These are phyloP conservation scores for Flaveria ramosissima DNA, from an alignment of 129 eudicot genomes.

Conservation along the genomic window DNA sequence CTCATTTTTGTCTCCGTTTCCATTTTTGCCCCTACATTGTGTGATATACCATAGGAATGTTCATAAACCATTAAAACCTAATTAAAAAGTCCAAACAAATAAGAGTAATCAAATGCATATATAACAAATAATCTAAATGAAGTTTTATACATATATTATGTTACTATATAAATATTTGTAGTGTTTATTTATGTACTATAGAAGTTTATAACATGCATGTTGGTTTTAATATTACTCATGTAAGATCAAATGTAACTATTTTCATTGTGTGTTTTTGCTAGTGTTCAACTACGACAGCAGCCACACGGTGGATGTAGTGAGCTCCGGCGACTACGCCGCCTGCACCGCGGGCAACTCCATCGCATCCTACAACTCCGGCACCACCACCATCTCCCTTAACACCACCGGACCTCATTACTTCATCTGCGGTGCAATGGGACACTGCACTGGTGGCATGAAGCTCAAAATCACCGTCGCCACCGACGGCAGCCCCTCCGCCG, in stretches of 20 bases:
- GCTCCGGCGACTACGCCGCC: constrained; percentile 52
- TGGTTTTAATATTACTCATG: background rate
- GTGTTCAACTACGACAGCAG: constrained; percentile 74
- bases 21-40: background rate
- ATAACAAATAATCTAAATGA: background rate
- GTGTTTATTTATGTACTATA: background rate
- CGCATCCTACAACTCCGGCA: constrained; percentile 56
- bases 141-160: background rate
- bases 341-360: constrained; percentile 69
- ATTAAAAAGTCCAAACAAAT: no score
- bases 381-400: constrained; percentile 69
- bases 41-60: no score
- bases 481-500: constrained; percentile 14
- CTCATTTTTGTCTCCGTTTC: background rate
- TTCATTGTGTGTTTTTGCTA: constrained; percentile 15
- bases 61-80: no score
- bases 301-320: constrained; percentile 80
- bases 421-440: constrained; percentile 75
- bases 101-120: background rate
- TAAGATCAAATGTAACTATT: background rate
- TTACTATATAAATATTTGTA: no score
- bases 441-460: constrained; percentile 85
- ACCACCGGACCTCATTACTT: constrained; percentile 69
- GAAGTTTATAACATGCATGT: background rate
- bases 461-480: constrained; percentile 47